Conservation (phyloP, 768 basidiomycete species). For the Phylloporus arenicola region DNA sequence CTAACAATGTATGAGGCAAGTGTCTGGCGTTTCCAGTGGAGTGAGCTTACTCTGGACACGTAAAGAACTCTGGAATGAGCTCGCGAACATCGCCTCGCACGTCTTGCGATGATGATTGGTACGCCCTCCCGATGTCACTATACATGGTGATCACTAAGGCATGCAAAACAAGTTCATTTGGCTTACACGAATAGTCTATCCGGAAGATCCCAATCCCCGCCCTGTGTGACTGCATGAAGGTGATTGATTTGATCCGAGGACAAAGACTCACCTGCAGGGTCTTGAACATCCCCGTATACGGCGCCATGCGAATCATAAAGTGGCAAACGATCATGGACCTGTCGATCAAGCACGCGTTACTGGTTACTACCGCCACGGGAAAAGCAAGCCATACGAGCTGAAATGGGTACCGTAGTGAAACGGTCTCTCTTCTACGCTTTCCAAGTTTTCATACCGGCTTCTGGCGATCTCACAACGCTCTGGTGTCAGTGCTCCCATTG, state of each 20-base stretch:
- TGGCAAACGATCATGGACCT: slow-evolving; percentile 94
- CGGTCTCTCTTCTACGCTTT: slow-evolving; percentile 78
- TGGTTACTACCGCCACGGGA: not conserved
- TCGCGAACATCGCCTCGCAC: slow-evolving; percentile 91
- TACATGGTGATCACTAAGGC: slow-evolving; percentile 5
- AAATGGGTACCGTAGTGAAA: slow-evolving; percentile 96
- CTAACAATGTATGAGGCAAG: slow-evolving; percentile 33
- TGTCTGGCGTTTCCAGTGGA: not conserved
- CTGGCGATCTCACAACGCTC: slow-evolving; percentile 70
- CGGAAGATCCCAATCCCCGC: slow-evolving; percentile 92
- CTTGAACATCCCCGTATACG: slow-evolving; percentile 94
- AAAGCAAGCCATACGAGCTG: slow-evolving; percentile 46
- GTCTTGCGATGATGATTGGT: slow-evolving; percentile 79
- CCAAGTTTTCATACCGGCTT: slow-evolving; percentile 66
- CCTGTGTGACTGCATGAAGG: slow-evolving; percentile 39
- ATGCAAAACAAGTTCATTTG: not conserved
- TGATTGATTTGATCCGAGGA: not conserved
- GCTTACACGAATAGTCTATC: slow-evolving; percentile 76
- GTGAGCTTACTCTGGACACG: slow-evolving; percentile 62
- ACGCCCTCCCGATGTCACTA: slow-evolving; percentile 76
- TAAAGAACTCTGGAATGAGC: slow-evolving; percentile 85
- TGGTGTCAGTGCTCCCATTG: slow-evolving; percentile 86
- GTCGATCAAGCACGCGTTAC: slow-evolving; percentile 1
- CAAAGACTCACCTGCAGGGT: slow-evolving; percentile 53
- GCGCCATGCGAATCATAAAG: slow-evolving; percentile 82